phyloP scores from a whole-genome alignment of 1,284 basidiomycete species.

The Pseudomicrostroma phylloplanum region DNA sequence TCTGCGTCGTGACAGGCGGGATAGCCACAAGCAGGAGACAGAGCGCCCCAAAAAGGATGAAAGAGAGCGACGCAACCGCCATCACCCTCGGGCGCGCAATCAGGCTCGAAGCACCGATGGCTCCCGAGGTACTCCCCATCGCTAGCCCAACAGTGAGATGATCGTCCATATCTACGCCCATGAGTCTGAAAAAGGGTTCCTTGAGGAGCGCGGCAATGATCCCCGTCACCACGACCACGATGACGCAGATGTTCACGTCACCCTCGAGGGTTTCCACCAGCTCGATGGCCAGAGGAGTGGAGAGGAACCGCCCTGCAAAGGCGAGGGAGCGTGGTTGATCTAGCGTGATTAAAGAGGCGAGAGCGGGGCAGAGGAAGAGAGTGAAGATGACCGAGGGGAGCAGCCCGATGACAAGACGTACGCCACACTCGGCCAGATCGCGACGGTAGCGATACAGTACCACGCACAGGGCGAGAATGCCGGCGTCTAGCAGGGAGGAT shows the following conservation, averaged over 20 bases:
- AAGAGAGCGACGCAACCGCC: constrained; percentile 32
- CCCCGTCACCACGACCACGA: constrained; percentile 42
- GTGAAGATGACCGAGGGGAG: constrained; percentile 26
- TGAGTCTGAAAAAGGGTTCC: constrained; percentile 32
- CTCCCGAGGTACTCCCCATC: constrained; percentile 36
- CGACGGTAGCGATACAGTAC: constrained; percentile 40
- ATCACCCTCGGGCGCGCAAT: constrained; percentile 32
- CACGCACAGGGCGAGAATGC: constrained; percentile 35
- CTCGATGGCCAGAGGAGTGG: constrained; percentile 40
- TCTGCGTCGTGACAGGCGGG: constrained; percentile 10
- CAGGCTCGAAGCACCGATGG: constrained; percentile 33
- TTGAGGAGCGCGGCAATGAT: constrained; percentile 37
- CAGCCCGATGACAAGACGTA: constrained; percentile 27
- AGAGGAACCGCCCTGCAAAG: constrained; percentile 38
- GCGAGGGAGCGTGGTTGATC: constrained; percentile 24
- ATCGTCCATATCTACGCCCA: constrained; percentile 26
- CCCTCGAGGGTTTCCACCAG: constrained; percentile 30
- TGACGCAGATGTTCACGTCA: constrained; percentile 36
- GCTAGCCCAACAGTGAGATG: constrained; percentile 34
- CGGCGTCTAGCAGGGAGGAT: constrained; percentile 36
- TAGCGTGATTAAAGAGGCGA: constrained; percentile 26
- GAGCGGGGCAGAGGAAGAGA: constrained; percentile 32
- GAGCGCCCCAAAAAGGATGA: constrained; percentile 39
- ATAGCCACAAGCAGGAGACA: constrained; percentile 33
- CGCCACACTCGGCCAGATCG: constrained; percentile 27